These are phyloP conservation scores for Protomyces inundatus DNA, from an alignment of 1,139 yeast species.

Conservation along the genomic window DNA sequence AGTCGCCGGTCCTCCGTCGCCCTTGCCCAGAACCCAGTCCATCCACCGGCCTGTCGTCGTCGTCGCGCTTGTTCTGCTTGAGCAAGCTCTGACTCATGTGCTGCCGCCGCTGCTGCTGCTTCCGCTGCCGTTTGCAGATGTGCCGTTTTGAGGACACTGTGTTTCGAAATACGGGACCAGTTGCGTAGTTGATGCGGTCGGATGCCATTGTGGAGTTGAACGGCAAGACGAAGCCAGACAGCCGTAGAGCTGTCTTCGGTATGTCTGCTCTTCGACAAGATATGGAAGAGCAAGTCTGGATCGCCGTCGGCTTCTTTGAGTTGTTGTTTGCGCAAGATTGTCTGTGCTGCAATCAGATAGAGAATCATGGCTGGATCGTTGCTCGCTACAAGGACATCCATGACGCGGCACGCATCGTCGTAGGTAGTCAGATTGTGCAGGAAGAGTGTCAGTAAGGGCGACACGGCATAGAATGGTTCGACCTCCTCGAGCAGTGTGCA, in stretches of 20 bases:
- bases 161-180: slow-evolving; percentile 1
- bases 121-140: neutral
- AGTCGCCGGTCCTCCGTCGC: neutral
- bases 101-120: neutral
- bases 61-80: neutral
- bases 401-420: slow-evolving; percentile 50
- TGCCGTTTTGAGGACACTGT: slow-evolving; percentile 11
- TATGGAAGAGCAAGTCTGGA: slow-evolving; percentile 8
- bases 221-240: neutral
- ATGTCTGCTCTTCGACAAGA: neutral
- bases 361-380: slow-evolving; percentile 30
- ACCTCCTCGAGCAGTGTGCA: slow-evolving; percentile 47
- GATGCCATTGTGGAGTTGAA: slow-evolving; percentile 1
- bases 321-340: slow-evolving; percentile 5
- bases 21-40: neutral
- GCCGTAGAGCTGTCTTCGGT: neutral
- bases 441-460: slow-evolving; percentile 69
- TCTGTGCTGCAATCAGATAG: slow-evolving; percentile 18
- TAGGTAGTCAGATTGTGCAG: slow-evolving; percentile 61
- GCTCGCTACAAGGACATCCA: slow-evolving; percentile 58
- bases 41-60: neutral
- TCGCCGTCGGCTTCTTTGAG: neutral
- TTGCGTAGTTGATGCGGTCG: slow-evolving; percentile 6
- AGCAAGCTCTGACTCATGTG: neutral
- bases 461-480: slow-evolving; percentile 59